phyloP scores from a whole-genome alignment of 306 rosid genomes.

The Lathyrus oleraceus region DNA sequence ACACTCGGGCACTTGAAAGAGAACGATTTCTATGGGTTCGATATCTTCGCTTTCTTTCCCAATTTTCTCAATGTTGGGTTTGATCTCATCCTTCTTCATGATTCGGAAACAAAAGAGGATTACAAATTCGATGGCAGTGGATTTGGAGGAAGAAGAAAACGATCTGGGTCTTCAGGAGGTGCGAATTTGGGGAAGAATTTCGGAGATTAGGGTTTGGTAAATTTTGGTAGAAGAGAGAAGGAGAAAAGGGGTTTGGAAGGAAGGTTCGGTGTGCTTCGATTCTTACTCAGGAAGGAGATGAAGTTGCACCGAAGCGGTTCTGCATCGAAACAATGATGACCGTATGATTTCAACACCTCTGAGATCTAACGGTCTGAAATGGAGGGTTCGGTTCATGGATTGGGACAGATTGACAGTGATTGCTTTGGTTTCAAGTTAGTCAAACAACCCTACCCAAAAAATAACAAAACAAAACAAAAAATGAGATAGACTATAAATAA shows the following conservation, averaged over 20 bases:
- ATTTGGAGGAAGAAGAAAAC: conserved; percentile 1
- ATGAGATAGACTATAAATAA: neutral
- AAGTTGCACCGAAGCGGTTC: conserved; percentile 35
- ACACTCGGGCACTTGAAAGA: conserved; percentile 91
- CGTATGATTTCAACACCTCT: conserved; percentile 28
- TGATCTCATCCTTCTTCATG: conserved; percentile 65
- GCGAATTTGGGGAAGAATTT: conserved; percentile 15
- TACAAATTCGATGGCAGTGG: conserved; percentile 32
- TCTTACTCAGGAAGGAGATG: conserved; percentile 42
- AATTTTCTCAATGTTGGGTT: conserved; percentile 43
- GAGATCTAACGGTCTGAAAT: conserved; percentile 33
- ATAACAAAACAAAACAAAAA: neutral
- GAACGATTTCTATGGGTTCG: conserved; percentile 83
- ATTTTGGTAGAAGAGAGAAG: neutral
- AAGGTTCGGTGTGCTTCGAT: conserved; percentile 21
- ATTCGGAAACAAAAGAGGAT: conserved; percentile 37
- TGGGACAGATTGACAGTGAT: neutral
- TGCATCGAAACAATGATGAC: conserved; percentile 9
- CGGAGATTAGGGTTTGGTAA: conserved; percentile 29
- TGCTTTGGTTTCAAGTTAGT: conserved; percentile 43
- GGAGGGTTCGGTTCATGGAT: neutral
- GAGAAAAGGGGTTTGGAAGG: conserved; percentile 20
- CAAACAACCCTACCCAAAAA: conserved; percentile 13
- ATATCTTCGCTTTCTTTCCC: conserved; percentile 52
- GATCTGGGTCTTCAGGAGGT: conserved; percentile 27